Conservation (phyloP, 2,329 filamentous ascomycete genomes). For the Coleophoma crateriformis region DNA sequence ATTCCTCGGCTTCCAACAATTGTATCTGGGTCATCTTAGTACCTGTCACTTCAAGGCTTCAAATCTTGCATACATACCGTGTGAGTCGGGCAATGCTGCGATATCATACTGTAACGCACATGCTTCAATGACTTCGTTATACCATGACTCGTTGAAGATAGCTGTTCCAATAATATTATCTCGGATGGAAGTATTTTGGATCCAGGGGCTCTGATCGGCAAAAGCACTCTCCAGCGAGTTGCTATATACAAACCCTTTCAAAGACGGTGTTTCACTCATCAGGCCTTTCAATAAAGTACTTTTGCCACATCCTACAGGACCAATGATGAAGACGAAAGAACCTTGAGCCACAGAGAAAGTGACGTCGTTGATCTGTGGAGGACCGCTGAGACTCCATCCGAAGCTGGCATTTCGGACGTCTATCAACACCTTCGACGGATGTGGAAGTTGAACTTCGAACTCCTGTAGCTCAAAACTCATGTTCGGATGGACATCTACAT, state of each 20-base stretch:
- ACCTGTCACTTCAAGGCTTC: background rate
- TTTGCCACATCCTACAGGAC: conserved; percentile 27
- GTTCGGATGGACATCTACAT: background rate
- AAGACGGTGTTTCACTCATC: conserved; percentile 20
- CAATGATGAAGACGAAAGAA: conserved; percentile 22
- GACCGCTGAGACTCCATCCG: conserved; percentile 10
- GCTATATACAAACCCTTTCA: conserved; percentile 18
- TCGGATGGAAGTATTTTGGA: conserved; percentile 34
- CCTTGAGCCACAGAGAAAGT: conserved; percentile 9
- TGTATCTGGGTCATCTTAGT: conserved; percentile 10
- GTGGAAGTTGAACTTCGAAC: background rate
- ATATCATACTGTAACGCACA: conserved; percentile 59
- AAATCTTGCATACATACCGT: conserved; percentile 40
- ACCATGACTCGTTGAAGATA: conserved; percentile 50
- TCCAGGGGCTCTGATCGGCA: conserved; percentile 40
- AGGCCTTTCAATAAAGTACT: conserved; percentile 22
- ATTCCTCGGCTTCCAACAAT: conserved; percentile 21
- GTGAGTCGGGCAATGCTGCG: conserved; percentile 52
- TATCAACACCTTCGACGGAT: conserved; percentile 7
- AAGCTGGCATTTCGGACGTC: conserved; percentile 18
- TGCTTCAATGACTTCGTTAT: conserved; percentile 57
- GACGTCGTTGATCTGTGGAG: conserved; percentile 10
- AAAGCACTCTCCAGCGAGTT: conserved; percentile 26
- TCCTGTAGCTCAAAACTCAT: conserved; percentile 7
- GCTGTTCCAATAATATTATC: conserved; percentile 32